Percentiles rank a stretch among this genome's conserved stretches.
These are phyloP conservation scores for Phyllachora maydis DNA, from an alignment of 2,329 filamentous ascomycete genomes.

Conservation along the genomic window DNA sequence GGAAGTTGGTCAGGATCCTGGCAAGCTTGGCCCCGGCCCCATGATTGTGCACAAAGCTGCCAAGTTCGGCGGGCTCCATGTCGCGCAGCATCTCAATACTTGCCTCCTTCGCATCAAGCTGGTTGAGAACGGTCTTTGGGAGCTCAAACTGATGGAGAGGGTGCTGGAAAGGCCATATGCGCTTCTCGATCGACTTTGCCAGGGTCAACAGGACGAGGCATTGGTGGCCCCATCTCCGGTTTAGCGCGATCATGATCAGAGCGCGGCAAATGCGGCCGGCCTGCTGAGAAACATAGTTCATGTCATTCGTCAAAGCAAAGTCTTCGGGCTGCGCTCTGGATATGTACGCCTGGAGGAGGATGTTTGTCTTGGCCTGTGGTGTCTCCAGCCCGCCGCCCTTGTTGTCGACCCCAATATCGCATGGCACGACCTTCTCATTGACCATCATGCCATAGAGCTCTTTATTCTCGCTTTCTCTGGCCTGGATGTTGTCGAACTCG, in stretches of 20 bases:
- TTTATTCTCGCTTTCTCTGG: constrained; percentile 71
- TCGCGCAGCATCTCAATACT: constrained; percentile 74
- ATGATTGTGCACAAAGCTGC: constrained; percentile 75
- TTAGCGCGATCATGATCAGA: constrained; percentile 92
- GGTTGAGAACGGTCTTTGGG: constrained; percentile 60
- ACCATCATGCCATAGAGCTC: constrained; percentile 60
- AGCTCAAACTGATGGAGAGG: constrained; percentile 91
- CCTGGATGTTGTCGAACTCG: constrained; percentile 94
- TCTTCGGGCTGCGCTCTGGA: constrained; percentile 75
- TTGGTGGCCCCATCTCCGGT: constrained; percentile 87
- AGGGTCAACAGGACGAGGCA: constrained; percentile 79
- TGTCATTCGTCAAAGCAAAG: constrained; percentile 81
- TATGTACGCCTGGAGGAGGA: constrained; percentile 84
- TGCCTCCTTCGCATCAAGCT: constrained; percentile 63
- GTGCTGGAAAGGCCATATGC: constrained; percentile 88
- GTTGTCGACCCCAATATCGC: constrained; percentile 52
- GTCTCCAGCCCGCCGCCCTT: too few species aligned
- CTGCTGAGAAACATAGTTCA: constrained; percentile 90
- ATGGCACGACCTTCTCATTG: constrained; percentile 50
- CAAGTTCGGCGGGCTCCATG: constrained; percentile 85
- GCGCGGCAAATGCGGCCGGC: constrained; percentile 85
- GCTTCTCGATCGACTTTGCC: constrained; percentile 92
- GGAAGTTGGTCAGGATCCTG: constrained; percentile 74
- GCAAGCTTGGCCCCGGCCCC: constrained; percentile 67
- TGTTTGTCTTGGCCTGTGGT: constrained; percentile 85